These are phyloP conservation scores for Salix viminalis DNA, from an alignment of 345 rosid genomes.

Conservation along the genomic window DNA sequence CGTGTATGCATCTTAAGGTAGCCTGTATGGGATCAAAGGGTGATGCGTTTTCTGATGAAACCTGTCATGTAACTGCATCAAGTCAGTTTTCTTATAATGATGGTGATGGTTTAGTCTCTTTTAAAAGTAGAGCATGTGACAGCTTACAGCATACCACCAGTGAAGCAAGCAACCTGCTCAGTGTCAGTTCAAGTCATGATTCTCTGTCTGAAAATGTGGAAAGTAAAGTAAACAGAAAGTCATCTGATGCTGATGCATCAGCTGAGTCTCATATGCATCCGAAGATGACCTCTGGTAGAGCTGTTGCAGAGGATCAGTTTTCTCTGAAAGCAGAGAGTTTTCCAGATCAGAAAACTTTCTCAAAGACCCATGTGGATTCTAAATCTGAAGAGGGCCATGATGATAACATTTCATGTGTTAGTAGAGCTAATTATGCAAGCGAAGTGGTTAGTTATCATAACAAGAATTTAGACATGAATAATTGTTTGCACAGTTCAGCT, in stretches of 20 bases:
- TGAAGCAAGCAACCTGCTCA: slow-evolving; percentile 56
- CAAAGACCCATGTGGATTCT: slow-evolving; percentile 26
- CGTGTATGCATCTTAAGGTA: slow-evolving; percentile 61
- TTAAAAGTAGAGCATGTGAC: slow-evolving; percentile 24
- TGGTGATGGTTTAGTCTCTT: slow-evolving; percentile 29
- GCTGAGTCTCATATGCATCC: slow-evolving; percentile 34
- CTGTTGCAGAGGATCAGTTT: slow-evolving; percentile 25
- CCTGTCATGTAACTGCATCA: slow-evolving; percentile 39
- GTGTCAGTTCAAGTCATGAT: slow-evolving; percentile 51
- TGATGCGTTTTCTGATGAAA: slow-evolving; percentile 65
- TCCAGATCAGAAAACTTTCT: slow-evolving; percentile 33
- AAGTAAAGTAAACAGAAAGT: slow-evolving; percentile 48
- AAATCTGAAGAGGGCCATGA: slow-evolving; percentile 52
- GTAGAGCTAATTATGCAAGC: slow-evolving; percentile 32
- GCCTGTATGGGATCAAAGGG: slow-evolving; percentile 50
- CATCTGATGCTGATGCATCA: slow-evolving; percentile 39
- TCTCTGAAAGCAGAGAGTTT: slow-evolving; percentile 30
- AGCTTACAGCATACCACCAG: slow-evolving; percentile 38
- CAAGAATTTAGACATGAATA: slow-evolving; percentile 38
- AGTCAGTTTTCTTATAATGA: slow-evolving; percentile 59
- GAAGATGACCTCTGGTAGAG: slow-evolving; percentile 29
- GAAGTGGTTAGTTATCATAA: slow-evolving; percentile 22
- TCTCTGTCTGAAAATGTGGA: slow-evolving; percentile 56
- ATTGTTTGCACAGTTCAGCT: slow-evolving; percentile 36
- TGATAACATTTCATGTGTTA: slow-evolving; percentile 49